phyloP scores from a whole-genome alignment of 805 yeast genomes.

The Naumovozyma baii region DNA sequence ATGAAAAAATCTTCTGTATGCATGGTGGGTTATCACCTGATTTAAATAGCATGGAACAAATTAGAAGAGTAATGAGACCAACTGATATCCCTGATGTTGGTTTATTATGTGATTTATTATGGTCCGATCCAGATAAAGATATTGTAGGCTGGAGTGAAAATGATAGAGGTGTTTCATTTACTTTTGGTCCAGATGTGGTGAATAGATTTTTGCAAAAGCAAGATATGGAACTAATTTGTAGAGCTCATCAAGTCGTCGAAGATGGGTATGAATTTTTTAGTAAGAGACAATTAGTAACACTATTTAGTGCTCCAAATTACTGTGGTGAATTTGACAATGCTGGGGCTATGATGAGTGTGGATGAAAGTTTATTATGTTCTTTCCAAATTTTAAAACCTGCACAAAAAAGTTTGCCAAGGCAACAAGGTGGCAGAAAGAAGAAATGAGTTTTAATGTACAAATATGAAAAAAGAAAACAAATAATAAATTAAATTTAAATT shows the following conservation, averaged over 20 bases:
- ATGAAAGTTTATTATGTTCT: conserved; percentile 89
- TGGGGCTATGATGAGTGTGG: conserved; percentile 99
- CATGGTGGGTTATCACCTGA: conserved; percentile 98
- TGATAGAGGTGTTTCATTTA: conserved; percentile 96
- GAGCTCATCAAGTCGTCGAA: conserved; percentile 98
- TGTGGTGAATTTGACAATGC: conserved; percentile 99
- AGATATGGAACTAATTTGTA: conserved; percentile 94
- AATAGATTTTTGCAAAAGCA: conserved; percentile 92
- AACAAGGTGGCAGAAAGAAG: conserved; percentile 30
- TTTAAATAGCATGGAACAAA: conserved; percentile 95
- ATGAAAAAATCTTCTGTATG: conserved; percentile 96
- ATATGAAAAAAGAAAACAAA: too few species aligned
- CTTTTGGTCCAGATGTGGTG: conserved; percentile 99
- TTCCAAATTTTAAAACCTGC: conserved; percentile 97
- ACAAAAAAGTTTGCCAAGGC: conserved; percentile 51
- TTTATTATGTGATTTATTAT: conserved; percentile 84
- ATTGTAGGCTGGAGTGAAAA: conserved; percentile 98
- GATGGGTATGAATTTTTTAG: conserved; percentile 97
- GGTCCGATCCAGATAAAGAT: conserved; percentile 99
- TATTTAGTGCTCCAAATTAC: conserved; percentile 94
- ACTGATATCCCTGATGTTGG: conserved; percentile 99
- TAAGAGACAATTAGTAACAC: conserved; percentile 89
- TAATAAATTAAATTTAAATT: too few species aligned
- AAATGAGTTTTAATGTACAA: too few species aligned
- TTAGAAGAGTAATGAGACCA: conserved; percentile 97